phyloP scores from a whole-genome alignment of 352 stramenopile genomes.

The Phytopythium sindhum region DNA sequence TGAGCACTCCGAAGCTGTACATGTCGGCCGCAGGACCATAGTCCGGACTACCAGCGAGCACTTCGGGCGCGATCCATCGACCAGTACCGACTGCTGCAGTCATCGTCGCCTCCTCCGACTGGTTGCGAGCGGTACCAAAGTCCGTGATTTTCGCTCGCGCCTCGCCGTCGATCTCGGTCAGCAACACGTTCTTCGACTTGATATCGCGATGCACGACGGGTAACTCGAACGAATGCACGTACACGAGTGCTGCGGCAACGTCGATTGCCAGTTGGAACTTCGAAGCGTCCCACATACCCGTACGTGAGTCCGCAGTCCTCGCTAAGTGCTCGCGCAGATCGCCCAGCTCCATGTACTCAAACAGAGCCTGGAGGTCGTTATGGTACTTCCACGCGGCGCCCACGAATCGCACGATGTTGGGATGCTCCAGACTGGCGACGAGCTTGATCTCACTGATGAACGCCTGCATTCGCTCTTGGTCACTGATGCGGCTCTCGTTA shows the following conservation, averaged over 20 bases:
- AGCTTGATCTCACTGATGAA: conserved; percentile 81
- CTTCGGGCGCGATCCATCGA: conserved; percentile 16
- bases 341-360: conserved; percentile 72
- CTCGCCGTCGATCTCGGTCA: neutral
- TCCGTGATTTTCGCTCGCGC: conserved; percentile 10
- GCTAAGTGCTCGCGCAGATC: conserved; percentile 46
- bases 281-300: conserved; percentile 20
- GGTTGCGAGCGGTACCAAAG: conserved; percentile 6
- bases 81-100: conserved; percentile 8
- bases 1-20: conserved; percentile 68
- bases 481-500: neutral
- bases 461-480: conserved; percentile 12
- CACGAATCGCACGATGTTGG: conserved; percentile 60
- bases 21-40: conserved; percentile 60
- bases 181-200: conserved; percentile 14
- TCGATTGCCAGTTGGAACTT: conserved; percentile 17
- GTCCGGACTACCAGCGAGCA: conserved; percentile 18
- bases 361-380: conserved; percentile 52
- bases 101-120: conserved; percentile 7
- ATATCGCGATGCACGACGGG: conserved; percentile 15
- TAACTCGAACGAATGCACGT: conserved; percentile 12
- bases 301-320: conserved; percentile 1
- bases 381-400: conserved; percentile 61
- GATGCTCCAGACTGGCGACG: conserved; percentile 50
- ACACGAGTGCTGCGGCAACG: conserved; percentile 10